phyloP scores from a whole-genome alignment of 225 moss, liverwort and hornwort genomes.

The Anthoceros angustus region DNA sequence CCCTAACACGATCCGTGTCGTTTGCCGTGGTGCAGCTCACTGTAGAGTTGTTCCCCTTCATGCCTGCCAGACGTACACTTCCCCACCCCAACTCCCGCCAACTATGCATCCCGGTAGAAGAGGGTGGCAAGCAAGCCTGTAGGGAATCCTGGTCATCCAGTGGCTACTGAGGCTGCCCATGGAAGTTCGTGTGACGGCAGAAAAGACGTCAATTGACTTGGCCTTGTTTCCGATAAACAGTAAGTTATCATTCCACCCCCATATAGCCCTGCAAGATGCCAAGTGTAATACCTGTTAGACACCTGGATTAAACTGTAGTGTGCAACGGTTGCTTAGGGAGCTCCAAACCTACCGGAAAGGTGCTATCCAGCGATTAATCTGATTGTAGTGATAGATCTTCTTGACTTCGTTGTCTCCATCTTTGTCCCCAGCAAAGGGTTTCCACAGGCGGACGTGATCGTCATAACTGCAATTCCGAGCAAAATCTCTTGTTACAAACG shows the following conservation, averaged over 20 bases:
- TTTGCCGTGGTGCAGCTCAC: too few relatives aligned
- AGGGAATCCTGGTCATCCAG: neutral
- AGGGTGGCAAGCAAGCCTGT: neutral
- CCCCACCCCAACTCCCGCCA: neutral
- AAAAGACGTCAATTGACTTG: neutral
- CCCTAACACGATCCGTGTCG: too few relatives aligned
- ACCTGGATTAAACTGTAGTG: neutral
- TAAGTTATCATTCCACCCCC: neutral
- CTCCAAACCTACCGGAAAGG: neutral
- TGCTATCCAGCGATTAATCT: neutral
- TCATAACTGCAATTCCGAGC: neutral
- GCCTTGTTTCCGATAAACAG: neutral
- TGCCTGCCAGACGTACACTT: neutral
- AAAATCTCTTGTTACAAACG: neutral
- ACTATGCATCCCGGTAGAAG: neutral
- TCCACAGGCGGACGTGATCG: slow-evolving; percentile 1
- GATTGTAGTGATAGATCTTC: neutral
- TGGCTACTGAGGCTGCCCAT: neutral
- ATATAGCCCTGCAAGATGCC: neutral
- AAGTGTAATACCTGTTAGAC: neutral
- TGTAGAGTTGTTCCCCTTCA: neutral
- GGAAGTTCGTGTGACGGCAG: neutral
- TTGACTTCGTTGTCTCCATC: neutral
- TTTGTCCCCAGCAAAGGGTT: neutral
- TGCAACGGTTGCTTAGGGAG: too few relatives aligned